These are phyloP conservation scores for Thelonectria discophora DNA, from an alignment of 2,329 filamentous ascomycete species.

Conservation along the genomic window DNA sequence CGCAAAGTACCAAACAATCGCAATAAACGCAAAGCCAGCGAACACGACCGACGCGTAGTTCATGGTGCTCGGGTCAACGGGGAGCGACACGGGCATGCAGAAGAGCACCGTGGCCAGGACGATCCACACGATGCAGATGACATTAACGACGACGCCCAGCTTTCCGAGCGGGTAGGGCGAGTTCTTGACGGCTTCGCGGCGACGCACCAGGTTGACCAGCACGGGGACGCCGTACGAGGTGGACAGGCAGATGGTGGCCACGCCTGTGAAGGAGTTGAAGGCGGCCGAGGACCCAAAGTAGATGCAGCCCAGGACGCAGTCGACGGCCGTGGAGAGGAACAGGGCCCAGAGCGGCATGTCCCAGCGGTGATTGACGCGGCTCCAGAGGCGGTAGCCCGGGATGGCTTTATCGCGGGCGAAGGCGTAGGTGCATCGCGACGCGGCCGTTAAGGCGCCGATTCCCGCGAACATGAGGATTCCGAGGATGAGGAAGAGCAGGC, in stretches of 20 bases:
- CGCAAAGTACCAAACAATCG: constrained; percentile 69
- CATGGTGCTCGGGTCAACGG: constrained; percentile 66
- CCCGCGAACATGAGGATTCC: constrained; percentile 82
- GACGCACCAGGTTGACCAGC: constrained; percentile 72
- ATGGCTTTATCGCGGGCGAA: constrained; percentile 81
- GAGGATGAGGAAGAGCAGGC: constrained; percentile 77
- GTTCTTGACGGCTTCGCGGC: constrained; percentile 70
- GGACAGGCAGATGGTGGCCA: constrained; percentile 80
- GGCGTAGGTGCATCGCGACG: constrained; percentile 78
- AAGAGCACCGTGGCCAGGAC: constrained; percentile 74
- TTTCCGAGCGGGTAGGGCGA: constrained; percentile 74
- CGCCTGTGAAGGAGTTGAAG: constrained; percentile 82
- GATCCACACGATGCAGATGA: constrained; percentile 76
- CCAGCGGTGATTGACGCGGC: constrained; percentile 69
- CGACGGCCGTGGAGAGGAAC: constrained; percentile 71
- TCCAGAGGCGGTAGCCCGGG: constrained; percentile 73
- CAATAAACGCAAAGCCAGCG: constrained; percentile 67
- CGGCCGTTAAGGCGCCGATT: constrained; percentile 77
- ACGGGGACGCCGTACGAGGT: constrained; percentile 81
- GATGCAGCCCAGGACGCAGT: constrained; percentile 77
- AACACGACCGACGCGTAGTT: constrained; percentile 75
- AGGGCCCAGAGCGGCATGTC: constrained; percentile 77
- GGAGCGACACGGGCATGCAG: constrained; percentile 75
- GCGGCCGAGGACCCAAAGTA: constrained; percentile 81
- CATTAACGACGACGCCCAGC: constrained; percentile 75